Conservation (phyloP, 2,329 filamentous ascomycete species). For the Ophiostoma tasmaniense region DNA sequence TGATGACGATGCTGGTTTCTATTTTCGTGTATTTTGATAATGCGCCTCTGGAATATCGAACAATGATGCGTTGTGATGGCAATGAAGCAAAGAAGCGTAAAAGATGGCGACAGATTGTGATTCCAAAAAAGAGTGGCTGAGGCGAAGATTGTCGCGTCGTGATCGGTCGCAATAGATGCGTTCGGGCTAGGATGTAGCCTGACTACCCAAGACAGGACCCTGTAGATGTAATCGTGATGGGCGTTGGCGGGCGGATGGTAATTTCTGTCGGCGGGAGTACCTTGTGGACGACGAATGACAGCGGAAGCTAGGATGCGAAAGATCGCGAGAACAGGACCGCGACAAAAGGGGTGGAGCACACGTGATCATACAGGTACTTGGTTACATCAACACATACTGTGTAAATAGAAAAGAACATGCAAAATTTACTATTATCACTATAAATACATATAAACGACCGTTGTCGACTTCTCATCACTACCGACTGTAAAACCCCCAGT, state of each 20-base stretch:
- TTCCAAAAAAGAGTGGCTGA: background rate
- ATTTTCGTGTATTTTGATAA: background rate
- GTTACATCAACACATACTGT: background rate
- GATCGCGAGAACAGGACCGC: slow-evolving; percentile 5
- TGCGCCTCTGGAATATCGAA: background rate
- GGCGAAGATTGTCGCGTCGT: background rate
- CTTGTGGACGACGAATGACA: background rate
- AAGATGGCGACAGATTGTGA: background rate
- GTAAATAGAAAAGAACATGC: background rate
- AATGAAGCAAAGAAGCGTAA: background rate
- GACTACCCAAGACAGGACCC: background rate
- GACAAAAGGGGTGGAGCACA: slow-evolving; percentile 2
- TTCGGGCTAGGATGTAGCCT: background rate
- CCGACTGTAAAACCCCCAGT: background rate
- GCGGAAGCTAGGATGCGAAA: slow-evolving; percentile 3
- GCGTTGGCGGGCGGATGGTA: background rate
- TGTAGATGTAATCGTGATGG: background rate
- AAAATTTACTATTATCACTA: too few relatives aligned
- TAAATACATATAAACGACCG: too few relatives aligned
- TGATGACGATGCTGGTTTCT: background rate
- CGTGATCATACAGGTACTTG: background rate
- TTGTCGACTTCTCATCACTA: background rate
- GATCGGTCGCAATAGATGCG: too few relatives aligned
- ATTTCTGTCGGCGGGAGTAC: background rate
- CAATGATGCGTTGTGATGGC: background rate